These are phyloP conservation scores for Ettlia oleoabundans DNA, from an alignment of 139 green algal genomes.

Conservation along the genomic window DNA sequence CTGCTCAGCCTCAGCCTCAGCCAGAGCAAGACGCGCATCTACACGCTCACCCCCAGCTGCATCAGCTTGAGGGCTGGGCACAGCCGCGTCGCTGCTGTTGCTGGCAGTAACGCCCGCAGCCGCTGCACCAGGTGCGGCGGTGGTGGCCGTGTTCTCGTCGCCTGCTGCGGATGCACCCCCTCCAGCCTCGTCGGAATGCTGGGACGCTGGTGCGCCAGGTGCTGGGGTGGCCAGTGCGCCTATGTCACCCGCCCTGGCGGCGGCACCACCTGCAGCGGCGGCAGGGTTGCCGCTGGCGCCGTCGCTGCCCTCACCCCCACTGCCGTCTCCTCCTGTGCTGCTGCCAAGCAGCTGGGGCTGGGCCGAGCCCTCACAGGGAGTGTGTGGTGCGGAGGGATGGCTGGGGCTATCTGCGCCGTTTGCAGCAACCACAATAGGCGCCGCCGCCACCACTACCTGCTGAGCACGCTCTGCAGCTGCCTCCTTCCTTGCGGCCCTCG, in stretches of 20 bases:
- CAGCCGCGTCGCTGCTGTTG: too few relatives aligned
- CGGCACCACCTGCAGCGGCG: neutral
- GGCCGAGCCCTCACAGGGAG: neutral
- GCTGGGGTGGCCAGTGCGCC: too few relatives aligned
- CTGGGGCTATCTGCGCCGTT: neutral
- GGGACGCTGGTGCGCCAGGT: too few relatives aligned
- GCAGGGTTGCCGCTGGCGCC: neutral
- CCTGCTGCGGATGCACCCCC: neutral
- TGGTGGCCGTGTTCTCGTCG: neutral
- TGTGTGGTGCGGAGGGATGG: neutral
- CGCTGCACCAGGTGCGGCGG: neutral
- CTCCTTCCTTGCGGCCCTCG: neutral
- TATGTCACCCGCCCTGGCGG: neutral
- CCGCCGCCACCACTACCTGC: neutral
- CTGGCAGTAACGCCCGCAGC: neutral
- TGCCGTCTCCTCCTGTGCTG: neutral
- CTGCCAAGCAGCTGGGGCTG: constrained; percentile 3
- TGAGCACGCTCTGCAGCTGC: constrained; percentile 1
- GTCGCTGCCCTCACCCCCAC: neutral
- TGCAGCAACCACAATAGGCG: neutral
- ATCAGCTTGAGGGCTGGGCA: too few relatives aligned
- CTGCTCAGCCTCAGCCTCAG: constrained; percentile 20
- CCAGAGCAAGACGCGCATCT: neutral
- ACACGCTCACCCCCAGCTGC: too few relatives aligned
- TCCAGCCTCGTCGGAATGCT: too few relatives aligned